Conservation (phyloP, 441 rosid genomes). For the Erodium trifolium region DNA sequence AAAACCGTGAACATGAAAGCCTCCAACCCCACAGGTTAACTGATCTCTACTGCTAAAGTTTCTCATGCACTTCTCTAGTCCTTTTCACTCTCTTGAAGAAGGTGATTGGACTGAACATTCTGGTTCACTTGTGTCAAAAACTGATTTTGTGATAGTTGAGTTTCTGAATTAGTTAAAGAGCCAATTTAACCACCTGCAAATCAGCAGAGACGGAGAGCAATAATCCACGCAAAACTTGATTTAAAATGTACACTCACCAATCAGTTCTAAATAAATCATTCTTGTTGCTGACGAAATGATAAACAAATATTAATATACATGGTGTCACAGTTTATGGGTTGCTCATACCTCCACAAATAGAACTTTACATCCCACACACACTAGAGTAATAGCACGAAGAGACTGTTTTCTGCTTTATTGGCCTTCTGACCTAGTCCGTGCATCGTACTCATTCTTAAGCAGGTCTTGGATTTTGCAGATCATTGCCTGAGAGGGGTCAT, state of each 20-base stretch:
- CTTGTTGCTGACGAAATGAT: too few species aligned
- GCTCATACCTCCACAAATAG: too few species aligned
- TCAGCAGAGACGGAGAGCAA: too few species aligned
- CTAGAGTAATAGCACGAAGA: too few species aligned
- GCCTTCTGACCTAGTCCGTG: not conserved
- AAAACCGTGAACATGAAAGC: not conserved
- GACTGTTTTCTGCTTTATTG: not conserved
- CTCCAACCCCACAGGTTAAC: not conserved
- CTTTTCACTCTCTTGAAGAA: not conserved
- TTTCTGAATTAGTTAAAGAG: not conserved
- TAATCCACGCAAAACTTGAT: too few species aligned
- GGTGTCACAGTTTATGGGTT: too few species aligned
- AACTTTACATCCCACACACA: too few species aligned
- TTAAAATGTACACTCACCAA: too few species aligned
- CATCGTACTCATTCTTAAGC: not conserved
- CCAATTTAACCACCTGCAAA: not conserved
- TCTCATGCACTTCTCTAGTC: not conserved
- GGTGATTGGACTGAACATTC: not conserved
- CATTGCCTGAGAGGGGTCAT: slow-evolving; percentile 3
- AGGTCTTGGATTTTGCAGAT: not conserved
- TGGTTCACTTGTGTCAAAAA: not conserved
- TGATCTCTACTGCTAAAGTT: not conserved
- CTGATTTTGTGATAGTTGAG: not conserved
- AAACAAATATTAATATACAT: too few species aligned
- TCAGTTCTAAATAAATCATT: too few species aligned